Base-by-base conservation (phyloP, 2,329 filamentous ascomycete genomes). In the Aureobasidium uvarum region DNA sequence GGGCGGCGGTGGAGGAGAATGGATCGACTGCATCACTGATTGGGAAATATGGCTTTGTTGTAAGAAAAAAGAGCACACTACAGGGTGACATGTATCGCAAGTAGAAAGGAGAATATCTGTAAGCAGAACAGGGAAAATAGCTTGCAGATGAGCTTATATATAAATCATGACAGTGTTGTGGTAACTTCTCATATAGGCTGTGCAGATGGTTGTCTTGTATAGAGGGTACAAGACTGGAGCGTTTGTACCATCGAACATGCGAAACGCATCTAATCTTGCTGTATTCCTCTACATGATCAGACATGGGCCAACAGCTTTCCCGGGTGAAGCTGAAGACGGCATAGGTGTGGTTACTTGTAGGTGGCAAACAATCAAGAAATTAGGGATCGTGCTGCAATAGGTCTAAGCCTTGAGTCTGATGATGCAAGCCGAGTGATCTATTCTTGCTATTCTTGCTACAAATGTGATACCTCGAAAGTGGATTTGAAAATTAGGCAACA, bases 281-380 rank as follows among this genome's bases (percentile, higher is more conserved):
- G 3, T 8, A 36, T 20, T 2, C n/a, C 23, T 33, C 51, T 23
- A 23, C 51, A 20, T 11, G 13, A 54, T 23, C 10, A 14, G 18
- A 5, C 18, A 23, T 38, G 25, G n/a, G 23, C 31, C 51, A 54
- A 54, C 23, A 7, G 10, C 23, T 0, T 20, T 28, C 13, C 5
- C 16, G 16, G 20, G 45, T 6, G 8, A 16, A 36, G n/a, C 14
- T 38, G 51, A 38, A 38, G 13, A 54, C 36, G 36, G 13, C 16
- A 33, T 36, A 6, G 5, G 25, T 20, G 16, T 38, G 18, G 51
- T 36, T n/a, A 38, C 33, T 54, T 38, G 51, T 36, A 38, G 31
- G 38, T 25, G 48, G 51, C 51, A 54, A 54, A 54, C 33, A 38
- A 23, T 54, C 51, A 54, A 36, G n/a, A 38, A 38, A 38, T 36